These are phyloP conservation scores for Acanthamoeba sp. DNA, from an alignment of 208 protist genomes.

Conservation along the genomic window DNA sequence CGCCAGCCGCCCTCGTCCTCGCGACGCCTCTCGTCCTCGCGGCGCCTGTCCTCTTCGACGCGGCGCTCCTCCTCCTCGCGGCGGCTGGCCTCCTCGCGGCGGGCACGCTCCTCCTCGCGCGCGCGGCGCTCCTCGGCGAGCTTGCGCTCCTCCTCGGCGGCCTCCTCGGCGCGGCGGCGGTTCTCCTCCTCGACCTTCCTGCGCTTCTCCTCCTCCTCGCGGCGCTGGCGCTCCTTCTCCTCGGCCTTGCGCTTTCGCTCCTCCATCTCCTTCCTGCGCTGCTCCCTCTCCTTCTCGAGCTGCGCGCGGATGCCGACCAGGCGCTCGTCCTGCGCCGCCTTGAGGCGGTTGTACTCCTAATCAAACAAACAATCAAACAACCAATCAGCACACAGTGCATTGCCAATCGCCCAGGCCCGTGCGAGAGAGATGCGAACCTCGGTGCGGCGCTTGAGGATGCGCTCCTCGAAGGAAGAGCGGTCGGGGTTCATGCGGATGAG, in stretches of 20 bases:
- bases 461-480: conserved; percentile 47
- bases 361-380: conserved; percentile 9
- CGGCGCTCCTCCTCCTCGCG: conserved; percentile 55
- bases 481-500: conserved; percentile 48
- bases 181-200: conserved; percentile 43
- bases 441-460: conserved; percentile 28
- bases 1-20: background rate
- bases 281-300: conserved; percentile 54
- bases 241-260: conserved; percentile 66
- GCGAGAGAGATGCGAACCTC: background rate
- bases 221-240: conserved; percentile 37
- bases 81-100: background rate
- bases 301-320: conserved; percentile 53
- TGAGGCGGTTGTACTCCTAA: conserved; percentile 32
- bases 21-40: background rate
- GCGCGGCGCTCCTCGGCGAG: background rate
- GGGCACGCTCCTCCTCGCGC: conserved; percentile 13
- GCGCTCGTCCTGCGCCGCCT: conserved; percentile 48
- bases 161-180: conserved; percentile 17
- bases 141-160: conserved; percentile 44
- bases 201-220: conserved; percentile 11
- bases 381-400: too few species aligned
- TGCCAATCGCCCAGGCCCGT: background rate
- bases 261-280: conserved; percentile 57
- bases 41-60: conserved; percentile 26